These are phyloP conservation scores for Chaetomiaceae sp. DNA, from an alignment of 2,329 filamentous ascomycete genomes.

Conservation along the genomic window DNA sequence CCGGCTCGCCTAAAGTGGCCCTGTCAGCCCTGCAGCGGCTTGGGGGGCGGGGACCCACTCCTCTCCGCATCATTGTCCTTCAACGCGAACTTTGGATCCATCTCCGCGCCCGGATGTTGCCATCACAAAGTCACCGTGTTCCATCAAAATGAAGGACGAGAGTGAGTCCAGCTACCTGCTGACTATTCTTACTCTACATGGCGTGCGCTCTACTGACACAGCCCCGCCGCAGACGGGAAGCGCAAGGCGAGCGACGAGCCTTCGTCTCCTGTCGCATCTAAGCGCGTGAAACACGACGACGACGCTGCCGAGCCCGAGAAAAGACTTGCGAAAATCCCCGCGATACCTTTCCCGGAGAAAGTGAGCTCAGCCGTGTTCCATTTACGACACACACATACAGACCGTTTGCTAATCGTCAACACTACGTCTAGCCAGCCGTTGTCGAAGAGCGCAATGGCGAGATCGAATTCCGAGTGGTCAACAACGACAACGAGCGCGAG, in stretches of 20 bases:
- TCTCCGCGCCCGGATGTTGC: background rate
- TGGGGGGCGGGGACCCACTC: constrained; percentile 1
- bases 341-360: constrained; percentile 85
- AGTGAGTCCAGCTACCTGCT: constrained; percentile 19
- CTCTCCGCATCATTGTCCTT: background rate
- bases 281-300: constrained; percentile 57
- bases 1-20: background rate
- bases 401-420: constrained; percentile 21
- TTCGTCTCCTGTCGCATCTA: constrained; percentile 56
- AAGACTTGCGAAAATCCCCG: constrained; percentile 52
- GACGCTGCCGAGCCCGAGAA: constrained; percentile 44
- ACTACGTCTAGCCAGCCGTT: constrained; percentile 64
- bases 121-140: constrained; percentile 8
- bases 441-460: constrained; percentile 90
- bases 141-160: constrained; percentile 29
- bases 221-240: constrained; percentile 49
- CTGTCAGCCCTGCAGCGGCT: background rate
- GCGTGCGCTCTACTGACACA: background rate
- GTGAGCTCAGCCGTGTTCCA: constrained; percentile 38
- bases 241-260: constrained; percentile 69
- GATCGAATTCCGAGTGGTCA: constrained; percentile 96
- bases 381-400: background rate
- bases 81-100: background rate
- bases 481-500: constrained; percentile 86
- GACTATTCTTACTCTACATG: background rate